phyloP scores from a whole-genome alignment of 2,329 filamentous ascomycete species.

The Zymoseptoria ardabiliae region DNA sequence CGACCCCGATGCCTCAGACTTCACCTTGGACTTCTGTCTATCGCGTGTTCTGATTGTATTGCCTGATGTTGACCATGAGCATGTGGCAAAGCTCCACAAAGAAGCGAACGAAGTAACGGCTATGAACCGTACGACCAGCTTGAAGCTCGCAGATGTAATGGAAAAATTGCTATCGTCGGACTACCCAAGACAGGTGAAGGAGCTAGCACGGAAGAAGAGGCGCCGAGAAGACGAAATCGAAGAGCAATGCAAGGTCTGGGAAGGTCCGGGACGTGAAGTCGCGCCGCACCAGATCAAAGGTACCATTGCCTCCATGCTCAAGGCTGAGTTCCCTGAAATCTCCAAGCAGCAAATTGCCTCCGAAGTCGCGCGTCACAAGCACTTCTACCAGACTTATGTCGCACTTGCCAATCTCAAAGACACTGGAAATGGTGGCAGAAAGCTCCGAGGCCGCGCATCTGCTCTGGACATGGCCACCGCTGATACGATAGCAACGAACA shows the following conservation, averaged over 20 bases:
- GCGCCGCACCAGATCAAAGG: slow-evolving; percentile 10
- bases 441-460: slow-evolving; percentile 16
- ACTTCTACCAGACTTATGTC: slow-evolving; percentile 34
- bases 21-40: slow-evolving; percentile 22
- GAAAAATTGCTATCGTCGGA: slow-evolving; percentile 20
- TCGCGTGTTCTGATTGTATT: slow-evolving; percentile 26
- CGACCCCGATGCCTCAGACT: neutral
- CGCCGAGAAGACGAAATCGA: slow-evolving; percentile 19
- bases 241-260: slow-evolving; percentile 18
- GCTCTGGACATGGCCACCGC: slow-evolving; percentile 11
- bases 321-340: slow-evolving; percentile 36
- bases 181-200: slow-evolving; percentile 28
- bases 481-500: slow-evolving; percentile 19
- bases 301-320: slow-evolving; percentile 27
- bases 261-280: slow-evolving; percentile 14
- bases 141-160: slow-evolving; percentile 22
- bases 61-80: slow-evolving; percentile 28
- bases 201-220: slow-evolving; percentile 24
- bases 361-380: slow-evolving; percentile 24
- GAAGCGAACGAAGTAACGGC: slow-evolving; percentile 8
- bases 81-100: slow-evolving; percentile 22
- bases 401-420: slow-evolving; percentile 26
- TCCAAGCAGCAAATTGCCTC: slow-evolving; percentile 31
- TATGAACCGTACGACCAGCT: slow-evolving; percentile 9
- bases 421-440: slow-evolving; percentile 5